Conservation (phyloP, 352 stramenopile species). For the Globisporangium polare region DNA sequence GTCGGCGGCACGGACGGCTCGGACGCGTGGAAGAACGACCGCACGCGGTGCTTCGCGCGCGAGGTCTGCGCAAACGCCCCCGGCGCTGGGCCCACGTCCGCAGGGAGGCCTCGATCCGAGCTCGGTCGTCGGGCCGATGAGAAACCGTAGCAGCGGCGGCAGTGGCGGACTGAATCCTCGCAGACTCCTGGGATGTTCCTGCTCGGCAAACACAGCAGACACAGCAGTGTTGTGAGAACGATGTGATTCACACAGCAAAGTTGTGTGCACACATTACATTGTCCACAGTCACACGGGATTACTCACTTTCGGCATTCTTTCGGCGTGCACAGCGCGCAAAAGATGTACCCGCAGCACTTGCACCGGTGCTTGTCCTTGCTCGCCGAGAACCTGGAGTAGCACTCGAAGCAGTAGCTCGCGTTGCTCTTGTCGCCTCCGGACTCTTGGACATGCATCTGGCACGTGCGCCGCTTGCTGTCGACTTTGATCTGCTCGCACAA, state of each 20-base stretch:
- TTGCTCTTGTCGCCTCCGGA: slow-evolving; percentile 75
- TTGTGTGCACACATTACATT: neutral
- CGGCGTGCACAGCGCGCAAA: slow-evolving; percentile 72
- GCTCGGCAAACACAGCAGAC: slow-evolving; percentile 1
- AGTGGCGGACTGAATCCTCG: slow-evolving; percentile 69
- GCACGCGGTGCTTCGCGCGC: slow-evolving; percentile 44
- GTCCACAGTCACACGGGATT: neutral
- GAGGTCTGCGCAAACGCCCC: slow-evolving; percentile 24
- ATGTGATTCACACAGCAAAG: neutral
- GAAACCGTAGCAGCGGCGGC: slow-evolving; percentile 74
- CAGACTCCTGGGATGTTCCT: slow-evolving; percentile 60
- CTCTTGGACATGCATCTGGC: slow-evolving; percentile 70
- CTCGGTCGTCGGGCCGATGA: slow-evolving; percentile 59
- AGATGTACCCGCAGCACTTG: slow-evolving; percentile 83
- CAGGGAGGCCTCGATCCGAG: slow-evolving; percentile 41
- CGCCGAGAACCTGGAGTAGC: slow-evolving; percentile 43
- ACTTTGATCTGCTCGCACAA: slow-evolving; percentile 41
- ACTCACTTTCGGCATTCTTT: slow-evolving; percentile 67
- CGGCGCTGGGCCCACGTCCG: slow-evolving; percentile 18
- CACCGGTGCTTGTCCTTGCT: slow-evolving; percentile 75
- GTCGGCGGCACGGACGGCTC: slow-evolving; percentile 17
- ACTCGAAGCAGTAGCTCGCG: slow-evolving; percentile 74
- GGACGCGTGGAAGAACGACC: slow-evolving; percentile 55
- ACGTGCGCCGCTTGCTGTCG: slow-evolving; percentile 51
- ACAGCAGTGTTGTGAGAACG: neutral